phyloP scores from a whole-genome alignment of 306 rosid species.

The Prunus mongolica region DNA sequence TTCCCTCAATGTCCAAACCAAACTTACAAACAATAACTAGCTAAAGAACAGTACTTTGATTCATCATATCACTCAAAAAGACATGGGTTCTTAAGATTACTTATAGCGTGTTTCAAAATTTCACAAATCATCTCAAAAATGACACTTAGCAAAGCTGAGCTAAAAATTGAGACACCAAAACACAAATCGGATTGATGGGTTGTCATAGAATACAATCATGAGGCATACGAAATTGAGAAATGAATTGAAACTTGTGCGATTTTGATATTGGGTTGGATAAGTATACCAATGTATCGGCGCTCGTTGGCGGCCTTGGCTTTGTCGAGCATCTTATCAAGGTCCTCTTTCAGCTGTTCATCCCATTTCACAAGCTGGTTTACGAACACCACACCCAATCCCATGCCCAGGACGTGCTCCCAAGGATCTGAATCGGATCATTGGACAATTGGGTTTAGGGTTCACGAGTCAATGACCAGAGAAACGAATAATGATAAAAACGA shows the following conservation, averaged over 20 bases:
- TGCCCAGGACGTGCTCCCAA: slow-evolving; percentile 89
- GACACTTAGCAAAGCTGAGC: neutral
- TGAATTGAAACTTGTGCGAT: neutral
- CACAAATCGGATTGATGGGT: neutral
- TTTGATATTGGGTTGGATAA: neutral
- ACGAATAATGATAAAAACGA: neutral
- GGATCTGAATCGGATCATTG: slow-evolving; percentile 54
- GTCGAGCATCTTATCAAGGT: slow-evolving; percentile 81
- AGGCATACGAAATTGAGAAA: neutral
- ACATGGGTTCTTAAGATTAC: neutral
- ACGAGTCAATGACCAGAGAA: neutral
- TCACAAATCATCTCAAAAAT: neutral
- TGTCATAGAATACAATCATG: neutral
- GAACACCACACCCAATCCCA: slow-evolving; percentile 76
- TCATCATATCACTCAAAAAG: neutral
- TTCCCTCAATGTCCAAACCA: neutral
- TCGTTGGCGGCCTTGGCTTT: slow-evolving; percentile 95
- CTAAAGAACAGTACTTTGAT: neutral
- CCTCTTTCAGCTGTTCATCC: slow-evolving; percentile 68
- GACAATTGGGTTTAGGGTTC: slow-evolving; percentile 5
- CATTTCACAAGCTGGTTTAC: slow-evolving; percentile 70
- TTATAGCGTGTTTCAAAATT: neutral
- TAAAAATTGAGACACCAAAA: neutral
- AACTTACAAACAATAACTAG: neutral
- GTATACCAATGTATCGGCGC: slow-evolving; percentile 81